These are phyloP conservation scores for Phytophthora cactorum DNA, from an alignment of 352 stramenopile genomes.

Conservation along the genomic window DNA sequence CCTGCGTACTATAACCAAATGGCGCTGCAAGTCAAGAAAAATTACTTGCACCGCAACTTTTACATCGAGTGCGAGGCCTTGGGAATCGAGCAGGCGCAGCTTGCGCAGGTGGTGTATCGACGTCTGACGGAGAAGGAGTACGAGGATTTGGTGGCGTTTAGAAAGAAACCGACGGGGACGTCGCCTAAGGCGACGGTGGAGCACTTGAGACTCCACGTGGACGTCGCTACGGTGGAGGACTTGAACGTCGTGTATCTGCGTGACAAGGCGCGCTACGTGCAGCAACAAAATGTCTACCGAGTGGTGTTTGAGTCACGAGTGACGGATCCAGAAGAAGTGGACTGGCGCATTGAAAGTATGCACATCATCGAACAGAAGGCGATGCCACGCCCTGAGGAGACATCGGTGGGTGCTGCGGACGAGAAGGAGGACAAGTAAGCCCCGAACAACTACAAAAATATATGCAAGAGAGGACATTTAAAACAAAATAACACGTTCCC, in stretches of 20 bases:
- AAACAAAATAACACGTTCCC: too few relatives aligned
- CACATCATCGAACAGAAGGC: conserved; percentile 26
- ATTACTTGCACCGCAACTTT: conserved; percentile 45
- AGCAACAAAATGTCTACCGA: conserved; percentile 42
- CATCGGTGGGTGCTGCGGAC: too few relatives aligned
- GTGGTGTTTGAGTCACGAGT: conserved; percentile 66
- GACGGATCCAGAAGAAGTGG: conserved; percentile 57
- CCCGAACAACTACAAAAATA: too few relatives aligned
- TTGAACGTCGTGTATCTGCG: conserved; percentile 38
- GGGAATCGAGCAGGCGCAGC: conserved; percentile 41
- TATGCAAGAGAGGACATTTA: too few relatives aligned
- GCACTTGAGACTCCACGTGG: conserved; percentile 42
- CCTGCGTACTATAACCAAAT: conserved; percentile 45
- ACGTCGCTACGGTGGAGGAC: conserved; percentile 49
- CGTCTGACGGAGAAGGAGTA: conserved; percentile 53
- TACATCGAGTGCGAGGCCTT: conserved; percentile 50
- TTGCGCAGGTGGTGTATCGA: conserved; percentile 39
- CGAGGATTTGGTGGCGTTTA: conserved; percentile 32
- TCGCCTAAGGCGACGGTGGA: conserved; percentile 38
- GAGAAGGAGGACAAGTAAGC: too few relatives aligned
- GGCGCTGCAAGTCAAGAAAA: conserved; percentile 49
- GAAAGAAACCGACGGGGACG: neutral
- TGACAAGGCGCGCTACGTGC: conserved; percentile 29
- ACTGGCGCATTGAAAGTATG: conserved; percentile 66
- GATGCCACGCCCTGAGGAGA: conserved; percentile 12